Evolutionary conservation across 1,139 yeast genomes (phyloP), one percentile per base, ranked within the genome.

Genomic region (Yamadazyma songkhlaensis): DNA sequence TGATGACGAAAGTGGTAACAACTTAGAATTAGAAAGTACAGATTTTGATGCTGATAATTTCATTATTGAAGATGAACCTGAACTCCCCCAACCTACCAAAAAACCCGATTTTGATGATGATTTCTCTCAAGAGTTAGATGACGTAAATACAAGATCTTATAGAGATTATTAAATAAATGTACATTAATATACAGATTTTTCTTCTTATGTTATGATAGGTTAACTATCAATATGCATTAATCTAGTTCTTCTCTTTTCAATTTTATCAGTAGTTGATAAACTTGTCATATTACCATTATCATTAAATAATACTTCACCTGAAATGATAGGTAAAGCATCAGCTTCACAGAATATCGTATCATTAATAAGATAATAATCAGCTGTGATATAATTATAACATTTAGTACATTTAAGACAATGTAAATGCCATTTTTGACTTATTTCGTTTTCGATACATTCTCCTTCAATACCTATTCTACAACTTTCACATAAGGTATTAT

Each of bases 381-480:
- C 62, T 6, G 56, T 57, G 36, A 84, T 82, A 8, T 53, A 49
- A 6, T 51, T 45, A 15, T 60, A 55, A 58, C 94, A 84, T 32
- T 65, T 59, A 36, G 62, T 57, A 59, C 92, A 84, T 37, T 59
- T 69, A 48, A 84, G 66, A 57, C 94, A 84, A 29, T 68, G 58
- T 20, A 73, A 60, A 55, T 84, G 94, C 71, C 84, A 84, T 44
- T 83, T 74, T 51, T 81, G 86, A 34, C 62, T 57, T 32, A 77
- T 59, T 53, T 82, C 90, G 51, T 81, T 85, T 54, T 87, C 96
- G 37, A 90, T 71, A 58, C 97, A 92, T 54, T 79, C 80, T 10
- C 98, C 98, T 59, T 92, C 97, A 38, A 92, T 87, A 13, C 95
- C 96, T 4, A 53, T 53, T 8, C 74, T 67, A 59, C 98, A 92